Percentiles rank a stretch among this genome's conserved stretches.
These are phyloP conservation scores for Aspergillus hancockii DNA, from an alignment of 495 filamentous ascomycete genomes.

Conservation along the genomic window DNA sequence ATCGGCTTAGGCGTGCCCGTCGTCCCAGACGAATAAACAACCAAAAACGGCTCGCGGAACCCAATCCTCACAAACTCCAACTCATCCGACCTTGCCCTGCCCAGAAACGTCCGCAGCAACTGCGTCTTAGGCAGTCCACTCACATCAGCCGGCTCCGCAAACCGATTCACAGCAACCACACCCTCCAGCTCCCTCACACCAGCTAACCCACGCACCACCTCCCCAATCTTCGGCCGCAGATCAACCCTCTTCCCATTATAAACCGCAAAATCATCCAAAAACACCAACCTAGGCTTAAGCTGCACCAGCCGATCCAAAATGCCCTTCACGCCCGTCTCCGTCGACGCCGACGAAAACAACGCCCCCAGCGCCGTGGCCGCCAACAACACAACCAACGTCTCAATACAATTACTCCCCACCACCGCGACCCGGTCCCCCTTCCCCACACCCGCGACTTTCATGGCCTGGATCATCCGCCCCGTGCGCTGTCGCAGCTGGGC, in stretches of 20 bases:
- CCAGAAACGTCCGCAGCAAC: constrained; percentile 55
- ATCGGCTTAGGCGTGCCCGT: constrained; percentile 76
- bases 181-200: constrained; percentile 60
- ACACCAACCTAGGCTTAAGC: constrained; percentile 69
- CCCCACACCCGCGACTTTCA: constrained; percentile 61
- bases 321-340: constrained; percentile 78
- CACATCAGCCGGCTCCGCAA: constrained; percentile 58
- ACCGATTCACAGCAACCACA: constrained; percentile 66
- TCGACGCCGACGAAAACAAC: constrained; percentile 69
- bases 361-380: constrained; percentile 67
- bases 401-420: constrained; percentile 71
- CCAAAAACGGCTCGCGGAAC: constrained; percentile 68
- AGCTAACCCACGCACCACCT: constrained; percentile 62
- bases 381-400: constrained; percentile 66
- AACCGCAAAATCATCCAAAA: constrained; percentile 74
- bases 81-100: constrained; percentile 47
- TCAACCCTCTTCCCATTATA: constrained; percentile 79
- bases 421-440: constrained; percentile 73
- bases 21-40: constrained; percentile 72
- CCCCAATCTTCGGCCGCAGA: constrained; percentile 67
- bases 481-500: constrained; percentile 57
- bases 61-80: constrained; percentile 58
- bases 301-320: constrained; percentile 73
- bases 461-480: constrained; percentile 58
- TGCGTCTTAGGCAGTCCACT: constrained; percentile 51